Conservation (phyloP, 495 filamentous ascomycete genomes). For the Hyaloscypha finlandica region DNA sequence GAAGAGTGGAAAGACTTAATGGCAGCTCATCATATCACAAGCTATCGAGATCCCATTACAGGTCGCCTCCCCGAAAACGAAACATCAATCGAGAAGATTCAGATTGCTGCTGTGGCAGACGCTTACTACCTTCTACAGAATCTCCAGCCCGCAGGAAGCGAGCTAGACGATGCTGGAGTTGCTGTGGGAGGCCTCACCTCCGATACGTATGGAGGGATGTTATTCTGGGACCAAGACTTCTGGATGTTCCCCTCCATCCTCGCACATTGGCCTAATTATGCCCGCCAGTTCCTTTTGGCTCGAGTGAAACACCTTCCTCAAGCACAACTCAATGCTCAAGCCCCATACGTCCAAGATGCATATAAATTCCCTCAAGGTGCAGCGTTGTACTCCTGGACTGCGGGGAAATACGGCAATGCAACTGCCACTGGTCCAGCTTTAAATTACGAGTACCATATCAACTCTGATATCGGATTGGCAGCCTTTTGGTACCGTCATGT, state of each 20-base stretch:
- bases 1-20: conserved; percentile 47
- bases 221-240: conserved; percentile 53
- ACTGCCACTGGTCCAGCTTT: conserved; percentile 56
- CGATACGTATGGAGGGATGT: conserved; percentile 53
- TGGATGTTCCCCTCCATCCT: conserved; percentile 57
- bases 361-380: conserved; percentile 43
- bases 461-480: conserved; percentile 68
- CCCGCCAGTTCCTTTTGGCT: conserved; percentile 48
- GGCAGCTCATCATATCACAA: conserved; percentile 56
- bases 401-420: conserved; percentile 54
- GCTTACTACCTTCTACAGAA: conserved; percentile 71
- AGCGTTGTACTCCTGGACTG: conserved; percentile 56
- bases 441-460: conserved; percentile 63
- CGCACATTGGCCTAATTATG: conserved; percentile 45
- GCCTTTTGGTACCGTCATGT: conserved; percentile 47
- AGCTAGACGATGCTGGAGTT: conserved; percentile 50
- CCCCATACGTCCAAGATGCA: conserved; percentile 11
- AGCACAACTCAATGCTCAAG: conserved; percentile 48
- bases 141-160: conserved; percentile 41
- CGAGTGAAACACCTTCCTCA: conserved; percentile 43
- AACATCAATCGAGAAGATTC: conserved; percentile 59
- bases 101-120: conserved; percentile 63
- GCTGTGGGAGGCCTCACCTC: conserved; percentile 51
- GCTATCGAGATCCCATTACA: conserved; percentile 53
- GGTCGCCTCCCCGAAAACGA: conserved; percentile 57